phyloP scores from a whole-genome alignment of 129 eudicot genomes.

The Sambucus nigra region DNA sequence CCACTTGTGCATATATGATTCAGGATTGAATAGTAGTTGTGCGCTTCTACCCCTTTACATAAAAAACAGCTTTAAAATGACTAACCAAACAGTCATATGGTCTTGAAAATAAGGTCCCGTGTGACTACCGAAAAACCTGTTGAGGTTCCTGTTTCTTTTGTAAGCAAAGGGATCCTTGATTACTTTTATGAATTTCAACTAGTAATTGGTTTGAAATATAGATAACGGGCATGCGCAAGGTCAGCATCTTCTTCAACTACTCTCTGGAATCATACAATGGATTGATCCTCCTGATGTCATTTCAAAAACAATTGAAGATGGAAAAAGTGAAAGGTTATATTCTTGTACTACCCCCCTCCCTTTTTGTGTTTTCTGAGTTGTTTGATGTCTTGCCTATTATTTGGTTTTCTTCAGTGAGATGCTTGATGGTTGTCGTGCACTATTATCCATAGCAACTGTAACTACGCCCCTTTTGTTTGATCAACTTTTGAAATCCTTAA shows the following conservation, averaged over 20 bases:
- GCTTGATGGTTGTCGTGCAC: constrained; percentile 98
- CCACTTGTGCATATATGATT: too few species aligned
- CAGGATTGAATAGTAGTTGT: too few species aligned
- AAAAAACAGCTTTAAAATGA: too few species aligned
- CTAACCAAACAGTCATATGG: too few species aligned
- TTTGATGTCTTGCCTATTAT: constrained; percentile 5
- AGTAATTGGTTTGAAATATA: constrained; percentile 15
- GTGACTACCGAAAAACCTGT: neutral
- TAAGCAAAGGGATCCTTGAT: neutral
- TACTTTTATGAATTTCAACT: constrained; percentile 1
- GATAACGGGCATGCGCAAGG: constrained; percentile 60
- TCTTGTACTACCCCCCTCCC: constrained; percentile 3
- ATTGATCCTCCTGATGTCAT: constrained; percentile 75
- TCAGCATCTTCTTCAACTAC: constrained; percentile 72
- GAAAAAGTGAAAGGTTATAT: constrained; percentile 87
- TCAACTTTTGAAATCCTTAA: constrained; percentile 61
- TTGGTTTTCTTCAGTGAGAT: constrained; percentile 59
- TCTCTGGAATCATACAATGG: constrained; percentile 76
- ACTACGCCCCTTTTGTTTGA: constrained; percentile 69
- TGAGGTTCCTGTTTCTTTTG: neutral
- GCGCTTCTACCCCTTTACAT: too few species aligned
- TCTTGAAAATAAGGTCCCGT: neutral
- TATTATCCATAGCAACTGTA: constrained; percentile 70
- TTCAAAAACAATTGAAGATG: constrained; percentile 53
- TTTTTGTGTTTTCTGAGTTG: constrained; percentile 11